phyloP scores from a whole-genome alignment of 2,329 filamentous ascomycete genomes.

The Talaromyces sp. region DNA sequence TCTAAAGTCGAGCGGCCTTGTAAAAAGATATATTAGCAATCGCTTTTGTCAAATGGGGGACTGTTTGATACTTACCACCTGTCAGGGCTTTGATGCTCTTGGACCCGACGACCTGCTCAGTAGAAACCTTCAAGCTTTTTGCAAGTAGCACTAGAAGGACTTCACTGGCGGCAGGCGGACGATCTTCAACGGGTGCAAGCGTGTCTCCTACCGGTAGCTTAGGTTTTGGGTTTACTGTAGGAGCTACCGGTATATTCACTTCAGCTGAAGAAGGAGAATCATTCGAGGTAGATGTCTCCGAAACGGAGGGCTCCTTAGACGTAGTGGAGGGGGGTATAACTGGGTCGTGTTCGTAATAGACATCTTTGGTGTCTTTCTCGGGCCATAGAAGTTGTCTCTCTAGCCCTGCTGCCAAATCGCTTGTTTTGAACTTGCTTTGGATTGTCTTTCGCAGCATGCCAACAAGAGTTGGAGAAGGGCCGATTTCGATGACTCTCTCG shows the following conservation, averaged over 20 bases:
- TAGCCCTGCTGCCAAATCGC: background rate
- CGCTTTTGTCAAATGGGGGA: background rate
- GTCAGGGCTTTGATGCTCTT: slow-evolving; percentile 99
- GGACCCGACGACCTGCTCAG: slow-evolving; percentile 79
- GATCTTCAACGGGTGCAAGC: slow-evolving; percentile 42
- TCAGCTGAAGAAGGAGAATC: no score
- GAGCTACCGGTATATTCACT: background rate
- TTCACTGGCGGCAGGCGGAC: slow-evolving; percentile 82
- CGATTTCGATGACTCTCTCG: slow-evolving; percentile 95
- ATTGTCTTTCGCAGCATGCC: slow-evolving; percentile 80
- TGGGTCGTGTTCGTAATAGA: slow-evolving; percentile 97
- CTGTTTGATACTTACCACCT: slow-evolving; percentile 62
- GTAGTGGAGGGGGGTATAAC: slow-evolving; percentile 49
- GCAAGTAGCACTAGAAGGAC: slow-evolving; percentile 83
- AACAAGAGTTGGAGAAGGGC: slow-evolving; percentile 90
- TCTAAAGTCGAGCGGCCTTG: slow-evolving; percentile 94
- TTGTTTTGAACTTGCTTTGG: background rate
- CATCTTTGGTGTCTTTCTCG: slow-evolving; percentile 98
- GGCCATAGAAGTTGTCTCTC: slow-evolving; percentile 96
- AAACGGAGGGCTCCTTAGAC: background rate
- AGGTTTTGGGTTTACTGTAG: slow-evolving; percentile 52
- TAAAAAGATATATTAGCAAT: background rate
- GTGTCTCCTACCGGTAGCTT: slow-evolving; percentile 67
- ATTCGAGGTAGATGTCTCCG: background rate
- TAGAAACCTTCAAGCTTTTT: slow-evolving; percentile 93